Evolutionary conservation across 495 filamentous ascomycete species (phyloP), one percentile per base, ranked within the genome.

Genomic region (Lasiosphaeria miniovina): DNA sequence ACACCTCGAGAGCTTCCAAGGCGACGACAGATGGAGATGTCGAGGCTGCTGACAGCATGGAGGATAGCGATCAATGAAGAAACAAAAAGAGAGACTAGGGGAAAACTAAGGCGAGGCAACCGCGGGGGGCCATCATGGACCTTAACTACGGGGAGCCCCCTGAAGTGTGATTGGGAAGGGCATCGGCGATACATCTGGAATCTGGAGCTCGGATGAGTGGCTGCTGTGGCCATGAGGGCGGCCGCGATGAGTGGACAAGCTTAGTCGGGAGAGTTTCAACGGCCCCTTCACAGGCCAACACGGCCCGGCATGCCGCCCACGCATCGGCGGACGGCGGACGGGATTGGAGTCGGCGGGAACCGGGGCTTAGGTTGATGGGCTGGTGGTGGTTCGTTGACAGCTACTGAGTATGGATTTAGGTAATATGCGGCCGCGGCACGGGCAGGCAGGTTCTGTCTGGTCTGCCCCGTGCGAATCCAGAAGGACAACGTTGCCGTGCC

Each of bases 221-320:
- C 4, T 14, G 43, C 43, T 46, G 43, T 46, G 43, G 15, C 43
- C 43, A 4, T 14, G 43, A 46, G 5, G 43, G 43, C 43, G 43
- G 43, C 43, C 43, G 43, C 12, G 43, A n/a, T 11, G 11, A 9
- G 43, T 46, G 43, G 11, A 46, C 15, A n/a, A 46, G 43, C 12
- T 46, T 11, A 46, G 5, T 24, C 12, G 4, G 12, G 43, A n/a
- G 43, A 5, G 43, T 46, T 46, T 46, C 43, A 46, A 46, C 43
- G 43, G 43, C 43, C 43, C 43, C 43, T n/a, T 46, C 43, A 9
- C 12, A 46, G 43, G 43, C 43, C 43, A 46, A 46, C 11, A 46
- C 43, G 43, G 43, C 43, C 43, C 43, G 43, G 43, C 12, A 14
- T 46, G 43, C 43, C 43, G 43, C 12, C 43, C 43, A 46, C 12